Conservation (phyloP, 192 early-diverging fungal species). For the Backusella westeae region DNA sequence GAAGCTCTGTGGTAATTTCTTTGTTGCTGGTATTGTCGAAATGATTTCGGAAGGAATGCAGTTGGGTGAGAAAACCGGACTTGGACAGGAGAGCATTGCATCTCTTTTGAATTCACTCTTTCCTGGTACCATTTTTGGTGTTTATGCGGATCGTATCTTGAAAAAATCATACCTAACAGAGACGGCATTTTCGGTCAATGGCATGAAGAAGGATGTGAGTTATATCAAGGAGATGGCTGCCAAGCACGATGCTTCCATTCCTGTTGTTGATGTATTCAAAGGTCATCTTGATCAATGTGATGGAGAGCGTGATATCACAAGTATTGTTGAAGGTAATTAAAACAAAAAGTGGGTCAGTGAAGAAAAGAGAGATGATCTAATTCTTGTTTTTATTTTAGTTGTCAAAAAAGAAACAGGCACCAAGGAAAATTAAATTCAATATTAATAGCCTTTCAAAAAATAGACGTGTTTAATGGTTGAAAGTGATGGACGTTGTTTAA, state of each 20-base stretch:
- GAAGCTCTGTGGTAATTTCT: constrained; percentile 70
- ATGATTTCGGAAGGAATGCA: constrained; percentile 61
- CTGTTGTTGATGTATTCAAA: constrained; percentile 30
- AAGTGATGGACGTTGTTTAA: background rate
- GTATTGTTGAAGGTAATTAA: constrained; percentile 25
- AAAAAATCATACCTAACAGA: constrained; percentile 31
- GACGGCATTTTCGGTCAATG: constrained; percentile 37
- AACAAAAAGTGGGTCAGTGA: background rate
- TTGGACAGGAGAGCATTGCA: constrained; percentile 50
- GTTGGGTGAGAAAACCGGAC: constrained; percentile 47
- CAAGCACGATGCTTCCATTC: constrained; percentile 29
- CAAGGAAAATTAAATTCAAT: background rate
- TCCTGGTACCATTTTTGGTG: constrained; percentile 40
- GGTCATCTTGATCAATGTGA: constrained; percentile 10
- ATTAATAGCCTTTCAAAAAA: too few species aligned
- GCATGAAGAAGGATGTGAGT: constrained; percentile 45
- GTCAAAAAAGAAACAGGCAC: background rate
- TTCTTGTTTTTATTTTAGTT: background rate
- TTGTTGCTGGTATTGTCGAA: constrained; percentile 56
- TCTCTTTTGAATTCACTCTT: constrained; percentile 53
- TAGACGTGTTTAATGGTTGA: too few species aligned
- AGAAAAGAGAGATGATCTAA: background rate
- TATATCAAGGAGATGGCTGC: constrained; percentile 41
- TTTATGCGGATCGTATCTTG: constrained; percentile 48
- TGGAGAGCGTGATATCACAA: constrained; percentile 23